These are phyloP conservation scores for Saturnispora ahearnii DNA, from an alignment of 805 yeast genomes.

Conservation along the genomic window DNA sequence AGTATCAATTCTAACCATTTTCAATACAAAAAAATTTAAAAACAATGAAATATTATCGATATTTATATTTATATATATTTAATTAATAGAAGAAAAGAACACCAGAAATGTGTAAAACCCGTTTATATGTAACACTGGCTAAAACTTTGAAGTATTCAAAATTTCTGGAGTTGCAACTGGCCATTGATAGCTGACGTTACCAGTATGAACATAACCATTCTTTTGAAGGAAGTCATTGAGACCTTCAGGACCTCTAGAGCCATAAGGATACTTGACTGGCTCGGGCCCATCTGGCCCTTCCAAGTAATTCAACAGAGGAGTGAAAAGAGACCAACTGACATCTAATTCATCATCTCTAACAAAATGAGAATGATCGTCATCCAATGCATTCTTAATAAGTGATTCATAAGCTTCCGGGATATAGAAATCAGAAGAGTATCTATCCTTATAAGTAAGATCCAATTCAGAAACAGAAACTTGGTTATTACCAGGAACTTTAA, in stretches of 20 bases:
- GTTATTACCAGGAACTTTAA: slow-evolving; percentile 88
- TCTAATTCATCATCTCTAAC: slow-evolving; percentile 97
- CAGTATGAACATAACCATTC: slow-evolving; percentile 67
- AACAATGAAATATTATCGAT: background rate
- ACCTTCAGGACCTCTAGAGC: slow-evolving; percentile 78
- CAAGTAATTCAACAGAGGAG: slow-evolving; percentile 75
- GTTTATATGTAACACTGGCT: background rate
- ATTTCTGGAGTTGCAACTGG: slow-evolving; percentile 60
- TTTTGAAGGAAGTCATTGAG: slow-evolving; percentile 51
- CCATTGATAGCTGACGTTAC: slow-evolving; percentile 74
- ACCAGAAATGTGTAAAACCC: background rate
- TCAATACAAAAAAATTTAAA: too few species aligned
- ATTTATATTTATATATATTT: background rate
- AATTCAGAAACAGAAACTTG: slow-evolving; percentile 80
- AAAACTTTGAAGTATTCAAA: slow-evolving; percentile 23
- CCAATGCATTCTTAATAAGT: slow-evolving; percentile 78
- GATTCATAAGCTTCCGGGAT: slow-evolving; percentile 98
- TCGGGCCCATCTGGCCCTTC: slow-evolving; percentile 63
- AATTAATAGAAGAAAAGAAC: background rate
- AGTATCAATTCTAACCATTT: too few species aligned
- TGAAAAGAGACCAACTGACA: slow-evolving; percentile 85
- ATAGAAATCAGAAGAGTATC: slow-evolving; percentile 74
- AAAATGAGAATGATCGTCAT: slow-evolving; percentile 93
- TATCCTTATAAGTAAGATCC: slow-evolving; percentile 73
- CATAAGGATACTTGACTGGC: slow-evolving; percentile 73